phyloP scores from a whole-genome alignment of 2,329 filamentous ascomycete genomes.

The Neofusicoccum sp. region DNA sequence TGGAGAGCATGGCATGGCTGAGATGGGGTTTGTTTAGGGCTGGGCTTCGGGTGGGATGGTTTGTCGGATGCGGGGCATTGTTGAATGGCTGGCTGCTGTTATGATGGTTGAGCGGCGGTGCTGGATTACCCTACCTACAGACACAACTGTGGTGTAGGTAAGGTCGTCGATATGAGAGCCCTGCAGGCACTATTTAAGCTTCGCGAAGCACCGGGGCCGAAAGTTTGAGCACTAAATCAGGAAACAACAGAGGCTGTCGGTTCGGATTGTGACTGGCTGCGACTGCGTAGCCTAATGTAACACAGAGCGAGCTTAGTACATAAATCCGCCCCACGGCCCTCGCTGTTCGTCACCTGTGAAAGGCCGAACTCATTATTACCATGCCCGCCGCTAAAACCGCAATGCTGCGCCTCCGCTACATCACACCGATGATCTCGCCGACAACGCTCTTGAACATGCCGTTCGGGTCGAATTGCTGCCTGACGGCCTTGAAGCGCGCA shows the following conservation, averaged over 20 bases:
- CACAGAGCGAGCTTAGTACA: too few species aligned
- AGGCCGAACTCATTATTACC: too few species aligned
- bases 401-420: not conserved
- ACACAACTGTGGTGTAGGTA: too few species aligned
- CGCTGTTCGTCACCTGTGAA: too few species aligned
- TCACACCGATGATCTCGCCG: conserved; percentile 52
- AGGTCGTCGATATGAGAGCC: too few species aligned
- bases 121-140: too few species aligned
- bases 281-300: too few species aligned
- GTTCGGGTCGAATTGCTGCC: conserved; percentile 53
- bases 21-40: too few species aligned
- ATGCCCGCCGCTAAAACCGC: not conserved
- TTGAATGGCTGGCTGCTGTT: not conserved
- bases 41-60: too few species aligned
- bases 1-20: not conserved
- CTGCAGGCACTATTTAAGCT: not conserved
- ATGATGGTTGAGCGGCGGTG: not conserved
- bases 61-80: not conserved
- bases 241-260: not conserved
- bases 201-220: not conserved
- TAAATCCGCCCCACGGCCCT: too few species aligned
- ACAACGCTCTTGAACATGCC: conserved; percentile 52
- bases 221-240: not conserved
- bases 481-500: conserved; percentile 51
- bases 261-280: not conserved